Percentiles rank a stretch among this genome's conserved stretches.
Evolutionary conservation across 495 filamentous ascomycete species (phyloP).

Genomic region (Daldinia grandis): DNA sequence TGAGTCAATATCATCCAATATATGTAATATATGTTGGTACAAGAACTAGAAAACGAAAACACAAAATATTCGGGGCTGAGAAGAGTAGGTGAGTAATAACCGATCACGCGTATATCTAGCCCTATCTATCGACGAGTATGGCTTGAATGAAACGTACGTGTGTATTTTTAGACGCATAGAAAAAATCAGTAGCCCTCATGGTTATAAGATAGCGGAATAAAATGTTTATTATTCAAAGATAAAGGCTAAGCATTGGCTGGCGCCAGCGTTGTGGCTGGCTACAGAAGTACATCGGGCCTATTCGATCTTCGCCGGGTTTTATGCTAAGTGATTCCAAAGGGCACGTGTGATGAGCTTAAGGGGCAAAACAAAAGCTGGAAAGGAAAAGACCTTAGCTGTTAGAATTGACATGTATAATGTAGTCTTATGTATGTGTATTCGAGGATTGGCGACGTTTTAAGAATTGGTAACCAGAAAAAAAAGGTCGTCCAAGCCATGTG

Average conservation of each 20-base stretch:
- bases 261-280: constrained; percentile 34
- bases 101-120: neutral
- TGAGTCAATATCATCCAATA: constrained; percentile 1
- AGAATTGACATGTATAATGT: constrained; percentile 14
- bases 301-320: constrained; percentile 3
- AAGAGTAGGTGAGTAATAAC: neutral
- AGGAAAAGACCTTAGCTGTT: neutral
- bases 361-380: neutral
- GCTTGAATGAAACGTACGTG: neutral
- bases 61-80: neutral
- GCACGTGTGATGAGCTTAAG: constrained; percentile 1
- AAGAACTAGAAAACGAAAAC: neutral
- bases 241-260: constrained; percentile 37
- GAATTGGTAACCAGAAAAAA: neutral
- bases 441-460: constrained; percentile 1
- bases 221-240: neutral
- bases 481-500: constrained; percentile 21
- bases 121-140: neutral
- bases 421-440: neutral
- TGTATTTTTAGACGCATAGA: constrained; percentile 16
- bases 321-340: neutral
- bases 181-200: neutral
- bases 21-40: neutral
- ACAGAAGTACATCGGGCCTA: constrained; percentile 26
- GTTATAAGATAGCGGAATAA: constrained; percentile 9